A percentile compares a stretch with the other conserved stretches of the same genome.
Conservation (phyloP, 2,329 filamentous ascomycete species). For the Ramularia collo-cygni region DNA sequence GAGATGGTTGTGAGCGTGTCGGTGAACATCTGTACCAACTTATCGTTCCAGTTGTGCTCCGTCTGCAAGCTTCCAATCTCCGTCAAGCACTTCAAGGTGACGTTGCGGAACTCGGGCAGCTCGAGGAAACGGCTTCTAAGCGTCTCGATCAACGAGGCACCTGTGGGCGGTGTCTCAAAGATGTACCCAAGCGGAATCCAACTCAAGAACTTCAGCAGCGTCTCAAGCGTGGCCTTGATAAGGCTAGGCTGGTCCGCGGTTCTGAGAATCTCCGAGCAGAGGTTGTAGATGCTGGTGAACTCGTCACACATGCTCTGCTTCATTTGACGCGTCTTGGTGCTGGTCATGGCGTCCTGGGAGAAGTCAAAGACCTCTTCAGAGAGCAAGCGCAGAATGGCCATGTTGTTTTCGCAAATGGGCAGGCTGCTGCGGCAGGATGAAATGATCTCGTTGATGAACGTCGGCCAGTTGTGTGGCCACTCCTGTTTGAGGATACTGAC, state of each 20-base stretch:
- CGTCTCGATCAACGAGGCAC: conserved; percentile 73
- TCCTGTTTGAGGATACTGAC: conserved; percentile 98
- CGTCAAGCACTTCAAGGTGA: conserved; percentile 92
- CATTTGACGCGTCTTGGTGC: conserved; percentile 86
- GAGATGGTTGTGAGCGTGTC: conserved; percentile 90
- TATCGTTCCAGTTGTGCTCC: conserved; percentile 82
- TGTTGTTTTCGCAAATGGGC: conserved; percentile 99
- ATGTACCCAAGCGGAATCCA: conserved; percentile 99
- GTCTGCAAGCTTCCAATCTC: conserved; percentile 94
- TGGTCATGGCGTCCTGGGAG: conserved; percentile 99
- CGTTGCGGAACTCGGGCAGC: conserved; percentile 89
- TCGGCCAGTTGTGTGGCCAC: conserved; percentile 99
- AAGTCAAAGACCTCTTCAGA: conserved; percentile 99
- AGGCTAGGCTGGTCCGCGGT: conserved; percentile 82
- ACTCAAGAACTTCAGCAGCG: conserved; percentile 90
- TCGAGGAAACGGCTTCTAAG: conserved; percentile 87
- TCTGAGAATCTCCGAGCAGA: conserved; percentile 90
- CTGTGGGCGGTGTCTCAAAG: conserved; percentile 73
- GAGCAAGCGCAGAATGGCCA: conserved; percentile 90
- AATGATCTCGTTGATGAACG: conserved; percentile 99
- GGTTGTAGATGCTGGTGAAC: conserved; percentile 96
- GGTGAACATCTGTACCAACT: conserved; percentile 97
- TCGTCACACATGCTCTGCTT: conserved; percentile 99
- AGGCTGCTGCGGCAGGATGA: conserved; percentile 90
- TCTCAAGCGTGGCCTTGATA: conserved; percentile 95